phyloP scores from a whole-genome alignment of 352 stramenopile species.

The Globisporangium perplexum region DNA sequence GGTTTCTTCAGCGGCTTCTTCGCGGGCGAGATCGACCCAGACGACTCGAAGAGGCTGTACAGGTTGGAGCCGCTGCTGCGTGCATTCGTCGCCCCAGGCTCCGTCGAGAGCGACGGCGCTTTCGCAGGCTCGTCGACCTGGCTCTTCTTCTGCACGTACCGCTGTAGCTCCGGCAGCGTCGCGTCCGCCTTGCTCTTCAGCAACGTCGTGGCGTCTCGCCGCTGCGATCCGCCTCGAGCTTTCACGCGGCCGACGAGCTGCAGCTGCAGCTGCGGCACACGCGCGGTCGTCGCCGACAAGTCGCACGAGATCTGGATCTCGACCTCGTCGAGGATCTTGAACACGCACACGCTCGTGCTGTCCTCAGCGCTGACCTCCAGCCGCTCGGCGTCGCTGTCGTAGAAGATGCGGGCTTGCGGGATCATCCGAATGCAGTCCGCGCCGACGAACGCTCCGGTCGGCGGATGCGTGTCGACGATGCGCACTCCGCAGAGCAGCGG shows the following conservation, averaged over 20 bases:
- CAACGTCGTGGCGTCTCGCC: constrained; percentile 15
- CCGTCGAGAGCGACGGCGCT: not conserved
- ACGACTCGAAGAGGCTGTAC: constrained; percentile 28
- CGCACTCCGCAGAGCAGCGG: constrained; percentile 63
- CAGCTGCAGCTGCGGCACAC: constrained; percentile 69
- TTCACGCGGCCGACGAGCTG: constrained; percentile 58
- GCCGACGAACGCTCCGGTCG: constrained; percentile 55
- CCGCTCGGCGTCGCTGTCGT: constrained; percentile 20
- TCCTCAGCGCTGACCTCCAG: constrained; percentile 26
- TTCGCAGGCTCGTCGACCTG: constrained; percentile 9
- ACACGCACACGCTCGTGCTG: constrained; percentile 23
- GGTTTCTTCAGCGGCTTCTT: constrained; percentile 20
- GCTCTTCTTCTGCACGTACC: constrained; percentile 53
- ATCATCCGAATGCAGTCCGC: constrained; percentile 59
- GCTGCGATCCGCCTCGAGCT: constrained; percentile 19
- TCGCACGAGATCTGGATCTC: constrained; percentile 81
- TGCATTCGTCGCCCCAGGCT: not conserved
- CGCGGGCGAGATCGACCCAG: constrained; percentile 25
- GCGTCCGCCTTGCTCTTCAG: constrained; percentile 24
- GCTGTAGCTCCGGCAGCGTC: constrained; percentile 57
- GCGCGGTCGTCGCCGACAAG: constrained; percentile 54
- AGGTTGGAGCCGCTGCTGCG: constrained; percentile 13
- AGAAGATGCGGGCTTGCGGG: constrained; percentile 36
- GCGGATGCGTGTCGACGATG: constrained; percentile 50
- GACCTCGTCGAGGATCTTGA: constrained; percentile 68